These are phyloP conservation scores for Citrus hindsii DNA, from an alignment of 345 rosid species.

Conservation along the genomic window DNA sequence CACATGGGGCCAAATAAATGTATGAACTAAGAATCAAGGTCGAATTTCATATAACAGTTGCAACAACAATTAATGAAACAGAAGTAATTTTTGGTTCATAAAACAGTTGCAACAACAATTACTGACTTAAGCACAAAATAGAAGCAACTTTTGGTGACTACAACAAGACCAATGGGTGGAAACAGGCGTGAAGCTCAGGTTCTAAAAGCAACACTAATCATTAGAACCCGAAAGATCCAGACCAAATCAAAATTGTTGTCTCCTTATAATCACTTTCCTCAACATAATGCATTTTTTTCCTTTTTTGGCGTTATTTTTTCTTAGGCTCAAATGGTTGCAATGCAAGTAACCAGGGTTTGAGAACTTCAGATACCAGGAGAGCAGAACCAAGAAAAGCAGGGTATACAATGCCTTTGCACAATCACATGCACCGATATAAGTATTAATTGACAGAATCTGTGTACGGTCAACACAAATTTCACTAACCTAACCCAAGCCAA, in stretches of 20 bases:
- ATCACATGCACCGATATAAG: background rate
- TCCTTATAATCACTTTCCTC: background rate
- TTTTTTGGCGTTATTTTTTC: too few relatives aligned
- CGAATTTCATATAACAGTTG: background rate
- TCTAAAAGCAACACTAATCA: background rate
- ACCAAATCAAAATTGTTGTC: background rate
- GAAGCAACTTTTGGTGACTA: background rate
- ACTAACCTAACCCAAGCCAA: background rate
- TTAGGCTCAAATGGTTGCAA: background rate
- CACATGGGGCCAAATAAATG: background rate
- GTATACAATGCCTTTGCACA: background rate
- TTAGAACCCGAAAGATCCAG: background rate
- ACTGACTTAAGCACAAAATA: background rate
- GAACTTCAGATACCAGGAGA: background rate
- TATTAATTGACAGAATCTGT: background rate
- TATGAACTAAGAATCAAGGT: background rate
- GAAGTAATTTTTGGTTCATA: too few relatives aligned
- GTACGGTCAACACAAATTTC: background rate
- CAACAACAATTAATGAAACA: background rate
- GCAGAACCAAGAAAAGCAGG: background rate
- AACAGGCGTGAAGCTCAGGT: background rate
- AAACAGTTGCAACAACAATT: background rate
- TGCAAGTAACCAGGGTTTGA: background rate
- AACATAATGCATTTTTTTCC: background rate
- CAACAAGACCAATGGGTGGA: background rate